Evolutionary conservation across 176 grass and related monocot genomes (phyloP), one percentile per base, ranked within the genome.

Genomic region (Olyra latifolia): DNA sequence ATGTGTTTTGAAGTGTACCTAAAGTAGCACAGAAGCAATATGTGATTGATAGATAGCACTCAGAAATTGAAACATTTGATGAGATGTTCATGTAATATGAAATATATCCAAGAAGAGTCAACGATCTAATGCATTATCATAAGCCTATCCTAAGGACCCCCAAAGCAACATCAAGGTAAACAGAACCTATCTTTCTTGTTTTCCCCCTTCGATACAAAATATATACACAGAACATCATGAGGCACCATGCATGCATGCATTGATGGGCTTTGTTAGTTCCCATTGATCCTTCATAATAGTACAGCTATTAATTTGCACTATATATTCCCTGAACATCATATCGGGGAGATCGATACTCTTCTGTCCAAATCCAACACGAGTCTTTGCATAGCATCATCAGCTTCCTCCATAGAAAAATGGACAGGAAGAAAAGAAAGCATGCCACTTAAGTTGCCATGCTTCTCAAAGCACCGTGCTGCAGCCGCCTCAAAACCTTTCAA

Each of bases 401-500:
- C 7, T 65, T 27, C 58, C 41, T 71, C 69, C 40, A 73, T 72
- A 66, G 71, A 89, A 89, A 60, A 75, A 25, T 69, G 15, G 69
- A 71, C 49, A 59, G 57, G 12, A 45, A 69, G 12, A 45, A 69
- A 77, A 75, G 38, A 44, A 81, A 85, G 65, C 78, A 47, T 68
- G 65, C 7, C 65, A 77, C 56, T 77, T 89, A 69, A 72, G 78
- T 81, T 82, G 83, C 10, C 72, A 76, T 63, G 64, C 71, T 85
- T 89, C 64, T 80, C 62, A 69, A 80, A 84, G 53, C 70, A 84
- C 61, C 81, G 84, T 29, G 62, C 75, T 42, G 82, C 85, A 82
- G 85, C 86, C 59, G 78, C 82, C 86, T 70, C 78, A 27, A 88
- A 87, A 63, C 72, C 69, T 84, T 56, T 79, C 62, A 17, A 82